Evolutionary conservation across 768 basidiomycete species (phyloP).

Genomic region (Amanita molliuscula): DNA sequence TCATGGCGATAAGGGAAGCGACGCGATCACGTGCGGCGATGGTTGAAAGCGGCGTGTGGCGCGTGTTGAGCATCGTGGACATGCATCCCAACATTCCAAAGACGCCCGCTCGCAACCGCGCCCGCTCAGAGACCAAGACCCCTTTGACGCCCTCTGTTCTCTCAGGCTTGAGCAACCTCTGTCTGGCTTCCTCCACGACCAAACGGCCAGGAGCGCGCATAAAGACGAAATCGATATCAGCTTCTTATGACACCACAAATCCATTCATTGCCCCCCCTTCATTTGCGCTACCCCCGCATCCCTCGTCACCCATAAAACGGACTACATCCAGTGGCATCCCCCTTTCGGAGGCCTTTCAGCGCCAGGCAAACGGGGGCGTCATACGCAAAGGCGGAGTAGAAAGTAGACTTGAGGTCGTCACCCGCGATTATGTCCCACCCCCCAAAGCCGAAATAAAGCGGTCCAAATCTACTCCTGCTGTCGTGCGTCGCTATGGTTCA

Average conservation of each 20-base stretch:
- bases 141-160: slow-evolving; percentile 39
- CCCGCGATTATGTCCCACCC: slow-evolving; percentile 66
- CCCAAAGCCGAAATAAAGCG: slow-evolving; percentile 54
- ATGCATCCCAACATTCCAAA: slow-evolving; percentile 20
- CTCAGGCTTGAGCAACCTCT: slow-evolving; percentile 29
- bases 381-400: slow-evolving; percentile 73
- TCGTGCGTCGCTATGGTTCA: slow-evolving; percentile 21
- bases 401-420: slow-evolving; percentile 67
- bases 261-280: slow-evolving; percentile 42
- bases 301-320: slow-evolving; percentile 59
- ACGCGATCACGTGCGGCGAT: slow-evolving; percentile 3
- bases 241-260: slow-evolving; percentile 43
- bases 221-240: slow-evolving; percentile 21
- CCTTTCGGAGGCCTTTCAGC: slow-evolving; percentile 42
- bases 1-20: neutral
- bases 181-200: slow-evolving; percentile 23
- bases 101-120: slow-evolving; percentile 36
- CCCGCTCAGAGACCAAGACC: slow-evolving; percentile 40
- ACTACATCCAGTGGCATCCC: slow-evolving; percentile 35
- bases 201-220: slow-evolving; percentile 15
- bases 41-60: neutral
- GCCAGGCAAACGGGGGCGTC: slow-evolving; percentile 57
- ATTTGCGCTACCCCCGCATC: slow-evolving; percentile 25
- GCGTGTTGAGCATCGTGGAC: neutral
- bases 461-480: slow-evolving; percentile 64